Percentiles rank a stretch among this genome's conserved stretches.
phyloP scores from a whole-genome alignment of 2,329 filamentous ascomycete genomes.

The Fusarium guadeloupense region DNA sequence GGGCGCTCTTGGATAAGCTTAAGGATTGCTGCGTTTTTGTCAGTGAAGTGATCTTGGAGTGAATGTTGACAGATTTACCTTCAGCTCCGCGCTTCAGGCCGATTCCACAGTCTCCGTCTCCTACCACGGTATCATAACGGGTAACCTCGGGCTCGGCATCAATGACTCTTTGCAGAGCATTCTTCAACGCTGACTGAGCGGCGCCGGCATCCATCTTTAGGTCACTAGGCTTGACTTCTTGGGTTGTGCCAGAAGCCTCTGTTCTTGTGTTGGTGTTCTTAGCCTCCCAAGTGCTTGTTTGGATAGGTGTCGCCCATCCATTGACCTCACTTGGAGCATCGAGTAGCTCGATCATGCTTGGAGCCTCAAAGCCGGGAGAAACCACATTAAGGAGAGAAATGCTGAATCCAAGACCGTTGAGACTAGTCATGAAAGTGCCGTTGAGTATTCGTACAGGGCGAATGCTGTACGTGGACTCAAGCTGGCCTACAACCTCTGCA shows the following conservation, averaged over 20 bases:
- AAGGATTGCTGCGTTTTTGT: slow-evolving; percentile 57
- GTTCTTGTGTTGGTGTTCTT: slow-evolving; percentile 60
- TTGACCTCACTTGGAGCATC: slow-evolving; percentile 75
- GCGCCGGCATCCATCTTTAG: slow-evolving; percentile 62
- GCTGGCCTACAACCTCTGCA: slow-evolving; percentile 71
- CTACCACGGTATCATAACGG: slow-evolving; percentile 81
- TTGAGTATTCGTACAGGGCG: slow-evolving; percentile 70
- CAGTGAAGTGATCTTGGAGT: slow-evolving; percentile 11
- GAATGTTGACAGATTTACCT: slow-evolving; percentile 53
- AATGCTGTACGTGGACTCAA: slow-evolving; percentile 66
- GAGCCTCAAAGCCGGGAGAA: slow-evolving; percentile 65
- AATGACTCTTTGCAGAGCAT: slow-evolving; percentile 69
- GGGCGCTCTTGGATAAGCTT: slow-evolving; percentile 57
- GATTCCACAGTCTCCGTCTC: slow-evolving; percentile 90
- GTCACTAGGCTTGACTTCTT: slow-evolving; percentile 55
- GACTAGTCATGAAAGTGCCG: slow-evolving; percentile 80
- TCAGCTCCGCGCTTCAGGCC: slow-evolving; percentile 89
- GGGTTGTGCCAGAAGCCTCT: slow-evolving; percentile 45
- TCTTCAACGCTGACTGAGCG: slow-evolving; percentile 62
- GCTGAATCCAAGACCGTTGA: slow-evolving; percentile 81
- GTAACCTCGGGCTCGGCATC: slow-evolving; percentile 76
- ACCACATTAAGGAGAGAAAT: slow-evolving; percentile 74
- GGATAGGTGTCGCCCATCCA: slow-evolving; percentile 74
- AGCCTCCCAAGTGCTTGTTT: slow-evolving; percentile 70
- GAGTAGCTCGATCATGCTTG: slow-evolving; percentile 73